Percentiles rank a stretch among this genome's conserved stretches.
phyloP scores from a whole-genome alignment of 805 yeast species.

The Candida takata region DNA sequence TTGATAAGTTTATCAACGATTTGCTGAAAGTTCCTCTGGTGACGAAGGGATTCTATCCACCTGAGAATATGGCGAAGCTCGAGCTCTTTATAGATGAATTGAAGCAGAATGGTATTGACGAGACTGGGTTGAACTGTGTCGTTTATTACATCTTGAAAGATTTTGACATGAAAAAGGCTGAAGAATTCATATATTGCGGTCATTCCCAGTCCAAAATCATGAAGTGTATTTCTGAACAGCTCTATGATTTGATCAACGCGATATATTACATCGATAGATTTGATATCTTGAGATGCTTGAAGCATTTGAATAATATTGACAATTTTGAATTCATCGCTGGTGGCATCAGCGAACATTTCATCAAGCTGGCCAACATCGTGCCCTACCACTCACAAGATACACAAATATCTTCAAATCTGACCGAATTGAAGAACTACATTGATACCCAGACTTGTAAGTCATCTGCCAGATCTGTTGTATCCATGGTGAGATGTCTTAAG shows the following conservation, averaged over 20 bases:
- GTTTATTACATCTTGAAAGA: slow-evolving; percentile 22
- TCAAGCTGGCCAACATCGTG: slow-evolving; percentile 19
- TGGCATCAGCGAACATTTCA: slow-evolving; percentile 14
- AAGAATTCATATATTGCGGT: slow-evolving; percentile 9
- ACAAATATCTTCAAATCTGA: slow-evolving; percentile 8
- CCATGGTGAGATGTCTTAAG: slow-evolving; percentile 12
- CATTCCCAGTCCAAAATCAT: not conserved
- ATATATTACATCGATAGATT: slow-evolving; percentile 22
- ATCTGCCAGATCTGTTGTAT: slow-evolving; percentile 18
- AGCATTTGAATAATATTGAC: slow-evolving; percentile 9
- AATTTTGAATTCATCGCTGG: slow-evolving; percentile 5
- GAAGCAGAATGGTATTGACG: slow-evolving; percentile 4
- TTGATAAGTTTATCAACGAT: slow-evolving; percentile 18
- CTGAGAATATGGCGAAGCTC: slow-evolving; percentile 17
- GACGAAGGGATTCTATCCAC: slow-evolving; percentile 17
- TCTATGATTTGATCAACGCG: slow-evolving; percentile 18
- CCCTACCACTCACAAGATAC: slow-evolving; percentile 15
- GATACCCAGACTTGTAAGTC: slow-evolving; percentile 10
- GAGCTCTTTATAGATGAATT: slow-evolving; percentile 11
- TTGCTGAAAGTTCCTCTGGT: slow-evolving; percentile 9
- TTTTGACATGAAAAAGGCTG: slow-evolving; percentile 16
- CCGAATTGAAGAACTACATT: slow-evolving; percentile 4
- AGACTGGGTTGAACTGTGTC: slow-evolving; percentile 10
- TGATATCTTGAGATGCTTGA: slow-evolving; percentile 13
- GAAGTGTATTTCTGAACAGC: slow-evolving; percentile 3